These are phyloP conservation scores for Coleophoma crateriformis DNA, from an alignment of 2,329 filamentous ascomycete genomes.

Conservation along the genomic window DNA sequence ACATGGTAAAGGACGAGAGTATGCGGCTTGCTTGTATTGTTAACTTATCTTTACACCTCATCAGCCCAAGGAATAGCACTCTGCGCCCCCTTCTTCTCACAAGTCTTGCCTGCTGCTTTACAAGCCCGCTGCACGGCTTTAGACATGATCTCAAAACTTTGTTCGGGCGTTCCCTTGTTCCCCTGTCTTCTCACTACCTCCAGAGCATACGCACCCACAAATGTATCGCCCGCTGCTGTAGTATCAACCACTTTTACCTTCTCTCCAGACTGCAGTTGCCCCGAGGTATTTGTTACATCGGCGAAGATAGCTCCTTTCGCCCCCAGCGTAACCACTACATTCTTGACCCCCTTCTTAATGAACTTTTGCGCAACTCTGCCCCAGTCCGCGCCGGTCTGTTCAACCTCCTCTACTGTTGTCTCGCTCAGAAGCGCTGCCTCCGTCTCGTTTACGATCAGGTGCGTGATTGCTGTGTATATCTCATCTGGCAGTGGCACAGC, in stretches of 20 bases:
- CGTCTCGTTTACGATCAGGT: constrained; percentile 86
- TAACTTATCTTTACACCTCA: constrained; percentile 30
- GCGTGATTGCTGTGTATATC: constrained; percentile 63
- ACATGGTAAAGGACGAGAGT: too few relatives aligned
- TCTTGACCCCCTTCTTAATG: constrained; percentile 61
- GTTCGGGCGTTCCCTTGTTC: constrained; percentile 27
- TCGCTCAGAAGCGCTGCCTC: constrained; percentile 73
- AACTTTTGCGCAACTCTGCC: constrained; percentile 51
- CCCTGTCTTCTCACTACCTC: constrained; percentile 47
- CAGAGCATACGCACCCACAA: constrained; percentile 82
- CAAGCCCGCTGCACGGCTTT: constrained; percentile 57
- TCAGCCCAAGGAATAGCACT: constrained; percentile 62
- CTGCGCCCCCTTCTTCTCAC: constrained; percentile 60
- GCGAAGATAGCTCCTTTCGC: constrained; percentile 70
- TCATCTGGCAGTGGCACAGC: constrained; percentile 62
- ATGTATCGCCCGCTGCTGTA: constrained; percentile 90
- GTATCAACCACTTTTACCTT: constrained; percentile 83
- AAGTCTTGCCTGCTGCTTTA: constrained; percentile 58
- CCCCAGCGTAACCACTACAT: constrained; percentile 81
- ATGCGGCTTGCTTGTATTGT: too few relatives aligned
- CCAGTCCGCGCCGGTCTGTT: constrained; percentile 37
- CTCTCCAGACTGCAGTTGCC: constrained; percentile 53
- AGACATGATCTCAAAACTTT: constrained; percentile 43
- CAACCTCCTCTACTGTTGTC: constrained; percentile 30
- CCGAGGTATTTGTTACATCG: constrained; percentile 32